Evolutionary conservation across 768 basidiomycete species (phyloP).

Genomic region (Pleurotus pulmonarius): DNA sequence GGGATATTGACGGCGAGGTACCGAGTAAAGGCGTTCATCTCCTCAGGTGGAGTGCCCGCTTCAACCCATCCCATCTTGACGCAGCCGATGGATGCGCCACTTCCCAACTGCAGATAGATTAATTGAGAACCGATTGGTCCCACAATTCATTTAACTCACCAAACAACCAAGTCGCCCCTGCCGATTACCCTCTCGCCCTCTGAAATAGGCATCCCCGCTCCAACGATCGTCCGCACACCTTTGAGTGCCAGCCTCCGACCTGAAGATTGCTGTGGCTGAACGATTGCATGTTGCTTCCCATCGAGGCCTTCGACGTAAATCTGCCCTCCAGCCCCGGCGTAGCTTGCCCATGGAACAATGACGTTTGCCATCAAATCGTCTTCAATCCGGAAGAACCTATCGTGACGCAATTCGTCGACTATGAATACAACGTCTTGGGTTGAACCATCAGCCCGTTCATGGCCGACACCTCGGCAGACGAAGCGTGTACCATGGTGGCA

Average conservation of each 20-base stretch:
- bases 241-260: neutral
- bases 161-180: constrained; percentile 48
- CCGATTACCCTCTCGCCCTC: constrained; percentile 37
- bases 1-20: too few relatives aligned
- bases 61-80: constrained; percentile 13
- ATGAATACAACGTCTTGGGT: constrained; percentile 68
- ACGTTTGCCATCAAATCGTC: constrained; percentile 56
- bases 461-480: constrained; percentile 60
- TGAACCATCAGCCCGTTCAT: constrained; percentile 52
- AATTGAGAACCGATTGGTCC: neutral
- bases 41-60: constrained; percentile 9
- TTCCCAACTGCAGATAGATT: constrained; percentile 14
- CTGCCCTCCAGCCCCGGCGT: constrained; percentile 42
- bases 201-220: constrained; percentile 43
- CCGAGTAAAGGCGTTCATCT: neutral
- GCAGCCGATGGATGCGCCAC: constrained; percentile 8
- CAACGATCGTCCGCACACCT: constrained; percentile 3
- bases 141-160: constrained; percentile 25
- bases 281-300: constrained; percentile 27
- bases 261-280: neutral
- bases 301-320: constrained; percentile 55
- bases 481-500: constrained; percentile 60
- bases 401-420: constrained; percentile 55
- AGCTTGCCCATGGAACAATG: constrained; percentile 53
- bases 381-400: constrained; percentile 51